These are phyloP conservation scores for Xylaria sp. DNA, from an alignment of 2,329 filamentous ascomycete species.

Conservation along the genomic window DNA sequence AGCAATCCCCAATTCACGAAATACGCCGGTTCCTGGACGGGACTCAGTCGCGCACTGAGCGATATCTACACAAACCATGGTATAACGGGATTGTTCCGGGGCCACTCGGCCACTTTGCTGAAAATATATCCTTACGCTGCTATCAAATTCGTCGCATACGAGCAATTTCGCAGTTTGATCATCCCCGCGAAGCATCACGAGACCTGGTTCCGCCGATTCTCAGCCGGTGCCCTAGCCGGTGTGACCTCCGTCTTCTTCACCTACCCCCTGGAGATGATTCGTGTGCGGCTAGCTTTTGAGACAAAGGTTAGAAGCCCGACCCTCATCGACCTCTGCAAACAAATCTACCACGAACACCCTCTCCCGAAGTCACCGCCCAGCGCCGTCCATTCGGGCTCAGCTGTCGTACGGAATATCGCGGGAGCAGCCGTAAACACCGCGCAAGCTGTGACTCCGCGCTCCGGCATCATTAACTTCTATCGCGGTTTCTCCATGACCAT, in stretches of 20 bases:
- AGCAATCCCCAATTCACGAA: conserved; percentile 91
- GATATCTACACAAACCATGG: conserved; percentile 79
- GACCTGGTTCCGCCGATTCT: conserved; percentile 69
- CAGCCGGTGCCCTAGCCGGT: conserved; percentile 71
- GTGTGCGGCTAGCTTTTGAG: conserved; percentile 91
- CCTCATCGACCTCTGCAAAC: conserved; percentile 68
- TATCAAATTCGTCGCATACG: conserved; percentile 97
- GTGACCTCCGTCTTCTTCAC: conserved; percentile 93
- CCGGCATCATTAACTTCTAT: conserved; percentile 85
- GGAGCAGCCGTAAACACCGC: conserved; percentile 42
- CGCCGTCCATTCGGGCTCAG: conserved; percentile 27
- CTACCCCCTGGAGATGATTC: conserved; percentile 87
- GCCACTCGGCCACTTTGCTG: conserved; percentile 88
- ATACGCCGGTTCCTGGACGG: conserved; percentile 84
- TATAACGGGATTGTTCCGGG: conserved; percentile 72
- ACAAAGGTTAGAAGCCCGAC: conserved; percentile 72
- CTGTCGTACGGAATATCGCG: conserved; percentile 33
- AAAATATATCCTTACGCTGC: conserved; percentile 96
- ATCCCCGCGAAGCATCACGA: conserved; percentile 69
- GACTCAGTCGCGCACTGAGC: conserved; percentile 73
- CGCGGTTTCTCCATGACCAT: conserved; percentile 87
- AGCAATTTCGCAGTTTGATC: conserved; percentile 78
- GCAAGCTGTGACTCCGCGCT: conserved; percentile 51
- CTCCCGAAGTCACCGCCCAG: conserved; percentile 36
- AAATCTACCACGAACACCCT: conserved; percentile 77